Percentiles rank a stretch among this genome's conserved stretches.
Evolutionary conservation across 768 basidiomycete genomes (phyloP).

Genomic region (Suillus decipiens): DNA sequence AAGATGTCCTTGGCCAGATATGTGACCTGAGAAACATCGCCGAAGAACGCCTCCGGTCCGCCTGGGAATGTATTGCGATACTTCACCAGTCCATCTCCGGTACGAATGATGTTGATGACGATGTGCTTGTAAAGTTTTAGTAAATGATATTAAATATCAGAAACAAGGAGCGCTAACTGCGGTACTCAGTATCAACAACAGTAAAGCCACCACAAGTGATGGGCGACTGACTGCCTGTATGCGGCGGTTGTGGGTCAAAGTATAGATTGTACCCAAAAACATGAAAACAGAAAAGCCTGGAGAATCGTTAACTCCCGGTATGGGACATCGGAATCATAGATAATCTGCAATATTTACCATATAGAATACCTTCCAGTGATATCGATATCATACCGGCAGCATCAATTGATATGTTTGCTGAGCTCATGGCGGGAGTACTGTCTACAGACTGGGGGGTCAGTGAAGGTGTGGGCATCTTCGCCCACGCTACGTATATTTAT

Average conservation of each 20-base stretch:
- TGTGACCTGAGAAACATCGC: not conserved
- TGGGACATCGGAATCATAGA: not conserved
- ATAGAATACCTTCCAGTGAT: not conserved
- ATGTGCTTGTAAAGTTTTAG: not conserved
- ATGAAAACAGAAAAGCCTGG: not conserved
- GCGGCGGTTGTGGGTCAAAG: not conserved
- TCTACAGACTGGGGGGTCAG: not conserved
- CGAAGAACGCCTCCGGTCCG: not conserved
- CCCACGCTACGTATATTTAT: not conserved
- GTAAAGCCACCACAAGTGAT: not conserved
- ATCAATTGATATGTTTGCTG: not conserved
- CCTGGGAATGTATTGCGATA: not conserved
- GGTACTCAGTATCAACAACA: not conserved
- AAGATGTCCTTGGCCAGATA: not conserved
- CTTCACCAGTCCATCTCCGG: not conserved
- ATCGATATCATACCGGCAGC: not conserved
- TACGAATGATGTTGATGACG: not conserved
- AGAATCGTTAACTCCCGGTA: not conserved
- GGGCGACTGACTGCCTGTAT: not conserved
- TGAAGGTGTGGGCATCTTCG: not conserved
- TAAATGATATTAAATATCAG: not conserved
- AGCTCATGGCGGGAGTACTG: not conserved
- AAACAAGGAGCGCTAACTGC: not conserved
- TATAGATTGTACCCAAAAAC: not conserved
- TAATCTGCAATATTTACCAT: not conserved